A percentile compares a stretch with the other conserved stretches of the same genome.
Conservation (phyloP, 768 basidiomycete species). For the Calocera viscosa region DNA sequence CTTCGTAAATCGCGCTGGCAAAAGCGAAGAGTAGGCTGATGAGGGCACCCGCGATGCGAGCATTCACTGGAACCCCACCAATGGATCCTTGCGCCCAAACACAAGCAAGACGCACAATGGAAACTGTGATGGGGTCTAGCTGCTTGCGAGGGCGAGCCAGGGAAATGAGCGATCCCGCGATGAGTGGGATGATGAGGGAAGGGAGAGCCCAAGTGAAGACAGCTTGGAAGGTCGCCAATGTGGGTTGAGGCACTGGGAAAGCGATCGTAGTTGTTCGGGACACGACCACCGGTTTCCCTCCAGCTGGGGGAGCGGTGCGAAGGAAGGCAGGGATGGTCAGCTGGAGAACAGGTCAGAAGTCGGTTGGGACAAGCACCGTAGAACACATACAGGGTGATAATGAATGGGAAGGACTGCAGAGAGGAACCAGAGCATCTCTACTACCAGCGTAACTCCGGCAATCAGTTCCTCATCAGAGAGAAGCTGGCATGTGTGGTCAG, state of each 20-base stretch:
- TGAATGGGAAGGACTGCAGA: background rate
- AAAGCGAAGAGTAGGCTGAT: constrained; percentile 3
- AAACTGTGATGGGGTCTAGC: background rate
- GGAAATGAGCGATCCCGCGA: background rate
- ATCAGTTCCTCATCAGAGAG: background rate
- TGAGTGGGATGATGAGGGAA: constrained; percentile 3
- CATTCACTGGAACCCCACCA: background rate
- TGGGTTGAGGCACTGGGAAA: background rate
- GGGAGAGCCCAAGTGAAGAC: constrained; percentile 3
- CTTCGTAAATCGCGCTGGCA: constrained; percentile 1
- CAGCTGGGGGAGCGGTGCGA: background rate
- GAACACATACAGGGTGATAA: background rate
- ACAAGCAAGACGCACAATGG: background rate
- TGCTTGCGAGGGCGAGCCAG: background rate
- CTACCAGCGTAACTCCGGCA: background rate
- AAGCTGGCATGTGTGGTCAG: background rate
- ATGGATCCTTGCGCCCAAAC: background rate
- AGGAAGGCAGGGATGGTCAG: background rate
- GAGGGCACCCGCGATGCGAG: background rate
- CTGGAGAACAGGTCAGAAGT: background rate
- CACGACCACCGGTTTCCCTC: background rate
- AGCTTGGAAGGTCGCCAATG: background rate
- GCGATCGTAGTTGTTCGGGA: background rate
- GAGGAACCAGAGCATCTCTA: background rate
- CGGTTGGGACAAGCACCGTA: background rate